phyloP scores from a whole-genome alignment of 2,329 filamentous ascomycete genomes.

The Diaporthe helianthi region DNA sequence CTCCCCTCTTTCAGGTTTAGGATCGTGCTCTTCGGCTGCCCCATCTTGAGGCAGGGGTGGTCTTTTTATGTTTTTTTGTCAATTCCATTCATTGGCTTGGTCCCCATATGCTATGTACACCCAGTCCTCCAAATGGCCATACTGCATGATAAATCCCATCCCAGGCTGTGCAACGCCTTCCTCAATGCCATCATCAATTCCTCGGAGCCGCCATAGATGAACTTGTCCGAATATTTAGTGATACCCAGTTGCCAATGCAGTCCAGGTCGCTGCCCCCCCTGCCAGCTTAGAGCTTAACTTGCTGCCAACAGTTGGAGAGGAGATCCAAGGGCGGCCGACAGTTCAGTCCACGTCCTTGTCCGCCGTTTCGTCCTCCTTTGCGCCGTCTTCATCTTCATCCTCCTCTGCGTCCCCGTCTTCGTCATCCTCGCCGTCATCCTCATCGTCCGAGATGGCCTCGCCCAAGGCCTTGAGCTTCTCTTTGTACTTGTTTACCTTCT shows the following conservation, averaged over 20 bases:
- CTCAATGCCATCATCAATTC: neutral
- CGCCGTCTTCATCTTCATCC: constrained; percentile 46
- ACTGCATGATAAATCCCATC: neutral
- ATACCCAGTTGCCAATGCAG: neutral
- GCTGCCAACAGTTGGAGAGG: neutral
- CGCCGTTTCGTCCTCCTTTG: constrained; percentile 42
- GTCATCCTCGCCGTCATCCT: constrained; percentile 68
- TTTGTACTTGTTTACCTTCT: constrained; percentile 78
- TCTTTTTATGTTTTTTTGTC: constrained; percentile 19
- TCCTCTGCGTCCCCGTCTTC: constrained; percentile 62
- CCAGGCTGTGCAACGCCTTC: constrained; percentile 8
- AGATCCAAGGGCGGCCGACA: neutral
- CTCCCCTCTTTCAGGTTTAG: too few relatives aligned
- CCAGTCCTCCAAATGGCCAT: neutral
- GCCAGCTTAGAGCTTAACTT: neutral
- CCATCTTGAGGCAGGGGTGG: constrained; percentile 14
- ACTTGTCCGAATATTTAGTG: neutral
- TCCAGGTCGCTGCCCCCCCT: too few relatives aligned
- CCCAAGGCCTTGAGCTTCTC: constrained; percentile 71
- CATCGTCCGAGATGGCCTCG: constrained; percentile 77
- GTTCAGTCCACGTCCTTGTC: constrained; percentile 31
- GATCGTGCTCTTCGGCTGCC: neutral
- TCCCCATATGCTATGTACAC: neutral
- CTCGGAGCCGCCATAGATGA: neutral
- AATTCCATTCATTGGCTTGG: constrained; percentile 1